phyloP scores from a whole-genome alignment of 2,329 filamentous ascomycete species.

The Talaromyces pinophilus region DNA sequence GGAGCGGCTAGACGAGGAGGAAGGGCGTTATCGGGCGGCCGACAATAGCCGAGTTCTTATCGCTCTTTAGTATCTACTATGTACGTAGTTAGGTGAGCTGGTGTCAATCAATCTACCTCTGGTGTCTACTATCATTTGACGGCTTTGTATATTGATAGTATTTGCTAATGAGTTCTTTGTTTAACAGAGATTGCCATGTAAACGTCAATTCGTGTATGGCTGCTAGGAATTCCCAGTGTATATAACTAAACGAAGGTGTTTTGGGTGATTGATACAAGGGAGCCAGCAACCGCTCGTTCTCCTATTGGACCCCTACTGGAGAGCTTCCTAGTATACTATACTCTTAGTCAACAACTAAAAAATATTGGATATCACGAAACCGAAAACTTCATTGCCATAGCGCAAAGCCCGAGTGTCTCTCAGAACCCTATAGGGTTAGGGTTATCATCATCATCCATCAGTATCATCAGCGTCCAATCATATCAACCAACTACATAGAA shows the following conservation, averaged over 20 bases:
- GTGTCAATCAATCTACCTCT: too few relatives aligned
- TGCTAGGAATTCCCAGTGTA: neutral
- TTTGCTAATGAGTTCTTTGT: neutral
- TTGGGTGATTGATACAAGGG: neutral
- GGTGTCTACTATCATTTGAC: neutral
- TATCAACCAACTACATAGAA: neutral
- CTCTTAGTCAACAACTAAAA: too few relatives aligned
- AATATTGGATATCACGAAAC: neutral
- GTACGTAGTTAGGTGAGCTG: too few relatives aligned
- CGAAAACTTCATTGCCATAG: neutral
- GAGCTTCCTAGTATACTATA: neutral
- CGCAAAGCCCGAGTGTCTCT: neutral
- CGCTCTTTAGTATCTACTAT: neutral
- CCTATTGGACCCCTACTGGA: neutral
- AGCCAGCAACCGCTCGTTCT: neutral
- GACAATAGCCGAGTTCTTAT: slow-evolving; percentile 24
- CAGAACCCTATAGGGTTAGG: neutral
- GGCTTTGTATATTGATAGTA: neutral
- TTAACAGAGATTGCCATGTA: neutral
- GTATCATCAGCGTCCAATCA: neutral
- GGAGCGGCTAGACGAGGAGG: slow-evolving; percentile 20
- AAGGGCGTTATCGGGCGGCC: slow-evolving; percentile 21
- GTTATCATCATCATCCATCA: neutral
- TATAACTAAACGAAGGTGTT: neutral
- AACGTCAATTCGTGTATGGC: neutral